Percentiles rank a stretch among this genome's conserved stretches.
These are phyloP conservation scores for Exobasidium cylindrosporum DNA, from an alignment of 1,284 basidiomycete species.

Conservation along the genomic window DNA sequence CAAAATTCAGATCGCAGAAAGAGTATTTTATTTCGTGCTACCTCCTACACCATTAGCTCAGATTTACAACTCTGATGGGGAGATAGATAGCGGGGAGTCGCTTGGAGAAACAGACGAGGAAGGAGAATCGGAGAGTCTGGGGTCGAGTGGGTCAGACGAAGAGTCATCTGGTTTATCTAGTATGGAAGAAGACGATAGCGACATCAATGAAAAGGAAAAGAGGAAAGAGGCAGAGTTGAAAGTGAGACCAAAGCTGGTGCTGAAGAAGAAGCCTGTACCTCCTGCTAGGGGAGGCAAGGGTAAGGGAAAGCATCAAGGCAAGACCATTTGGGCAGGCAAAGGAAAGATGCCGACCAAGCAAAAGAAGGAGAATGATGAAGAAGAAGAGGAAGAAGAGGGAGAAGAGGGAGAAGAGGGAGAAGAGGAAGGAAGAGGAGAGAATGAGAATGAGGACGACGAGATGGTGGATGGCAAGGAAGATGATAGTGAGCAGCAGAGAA, in stretches of 20 bases:
- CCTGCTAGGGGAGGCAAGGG: conserved; percentile 11
- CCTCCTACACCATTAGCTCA: conserved; percentile 59
- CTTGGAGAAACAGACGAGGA: conserved; percentile 16
- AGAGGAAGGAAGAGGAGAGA: conserved; percentile 20
- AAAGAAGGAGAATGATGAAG: conserved; percentile 7
- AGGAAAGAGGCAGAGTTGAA: conserved; percentile 19
- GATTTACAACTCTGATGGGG: conserved; percentile 22
- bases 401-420: not conserved
- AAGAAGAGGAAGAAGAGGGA: conserved; percentile 29
- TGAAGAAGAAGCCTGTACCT: conserved; percentile 3
- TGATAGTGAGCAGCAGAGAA: not conserved
- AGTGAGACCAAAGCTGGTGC: not conserved
- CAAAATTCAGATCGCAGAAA: conserved; percentile 95
- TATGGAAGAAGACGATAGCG: conserved; percentile 12
- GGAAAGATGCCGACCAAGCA: not conserved
- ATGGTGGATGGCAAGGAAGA: conserved; percentile 11
- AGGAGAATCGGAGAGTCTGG: conserved; percentile 39
- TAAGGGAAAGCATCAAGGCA: conserved; percentile 11
- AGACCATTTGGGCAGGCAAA: not conserved
- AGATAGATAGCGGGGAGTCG: conserved; percentile 14
- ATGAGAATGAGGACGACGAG: conserved; percentile 26
- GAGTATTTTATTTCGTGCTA: conserved; percentile 93
- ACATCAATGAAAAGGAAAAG: conserved; percentile 18
- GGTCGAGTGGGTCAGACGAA: conserved; percentile 27
- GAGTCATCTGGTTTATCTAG: conserved; percentile 2